Conservation (phyloP, 164 flowering plant genomes). For the Magnolia kwangsiensis region DNA sequence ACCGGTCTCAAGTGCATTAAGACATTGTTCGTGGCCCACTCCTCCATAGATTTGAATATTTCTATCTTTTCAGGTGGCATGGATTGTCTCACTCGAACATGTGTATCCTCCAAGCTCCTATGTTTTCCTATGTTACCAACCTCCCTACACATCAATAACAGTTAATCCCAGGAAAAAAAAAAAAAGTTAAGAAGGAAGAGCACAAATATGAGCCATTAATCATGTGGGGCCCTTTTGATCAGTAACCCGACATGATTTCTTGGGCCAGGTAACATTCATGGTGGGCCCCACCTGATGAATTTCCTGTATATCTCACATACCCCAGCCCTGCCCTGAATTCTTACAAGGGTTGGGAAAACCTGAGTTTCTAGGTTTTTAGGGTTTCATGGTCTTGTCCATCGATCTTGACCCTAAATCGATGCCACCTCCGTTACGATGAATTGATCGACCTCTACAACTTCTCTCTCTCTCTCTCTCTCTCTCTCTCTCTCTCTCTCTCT, state of each 20-base stretch:
- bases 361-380: too few relatives aligned
- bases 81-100: constrained; percentile 26
- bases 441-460: too few relatives aligned
- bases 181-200: not conserved
- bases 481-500: too few relatives aligned
- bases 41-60: constrained; percentile 27
- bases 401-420: too few relatives aligned
- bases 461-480: too few relatives aligned
- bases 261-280: not conserved
- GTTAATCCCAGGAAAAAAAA: not conserved
- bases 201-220: too few relatives aligned
- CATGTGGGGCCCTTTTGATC: not conserved
- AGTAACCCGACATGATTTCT: not conserved
- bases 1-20: constrained; percentile 44
- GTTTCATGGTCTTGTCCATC: too few relatives aligned
- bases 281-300: not conserved
- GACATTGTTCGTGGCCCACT: constrained; percentile 38
- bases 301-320: too few relatives aligned
- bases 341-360: too few relatives aligned
- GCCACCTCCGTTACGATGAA: too few relatives aligned
- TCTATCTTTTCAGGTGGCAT: constrained; percentile 34
- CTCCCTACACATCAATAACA: not conserved
- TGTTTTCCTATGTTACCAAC: not conserved
- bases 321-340: too few relatives aligned
- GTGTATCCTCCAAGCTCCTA: constrained; percentile 15